phyloP scores from a whole-genome alignment of 495 filamentous ascomycete genomes.

The Poronia punctata region DNA sequence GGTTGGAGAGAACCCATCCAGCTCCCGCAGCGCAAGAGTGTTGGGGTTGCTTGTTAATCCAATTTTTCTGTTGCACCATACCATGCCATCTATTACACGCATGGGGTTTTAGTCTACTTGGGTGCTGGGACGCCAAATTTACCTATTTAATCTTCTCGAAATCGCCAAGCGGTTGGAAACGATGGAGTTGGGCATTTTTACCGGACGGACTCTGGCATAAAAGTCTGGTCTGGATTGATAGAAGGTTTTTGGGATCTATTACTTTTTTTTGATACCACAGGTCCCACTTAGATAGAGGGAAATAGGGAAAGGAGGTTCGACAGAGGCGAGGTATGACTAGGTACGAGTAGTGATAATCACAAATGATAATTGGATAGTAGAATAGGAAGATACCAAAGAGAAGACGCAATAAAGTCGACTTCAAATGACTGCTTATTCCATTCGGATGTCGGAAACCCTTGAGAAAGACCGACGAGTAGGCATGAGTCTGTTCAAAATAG shows the following conservation, averaged over 20 bases:
- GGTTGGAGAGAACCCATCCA: slow-evolving; percentile 19
- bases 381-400: too few species aligned
- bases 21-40: slow-evolving; percentile 31
- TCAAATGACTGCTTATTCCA: too few species aligned
- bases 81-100: too few species aligned
- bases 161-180: slow-evolving; percentile 7
- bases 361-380: too few species aligned
- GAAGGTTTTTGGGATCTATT: background rate
- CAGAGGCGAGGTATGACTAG: too few species aligned
- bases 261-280: slow-evolving; percentile 9
- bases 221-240: slow-evolving; percentile 8
- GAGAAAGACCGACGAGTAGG: too few species aligned
- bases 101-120: slow-evolving; percentile 16
- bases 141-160: slow-evolving; percentile 8
- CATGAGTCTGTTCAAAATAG: too few species aligned
- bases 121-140: slow-evolving; percentile 18
- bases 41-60: slow-evolving; percentile 40
- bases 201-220: slow-evolving; percentile 13
- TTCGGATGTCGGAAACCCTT: too few species aligned
- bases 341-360: too few species aligned
- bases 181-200: slow-evolving; percentile 8
- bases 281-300: slow-evolving; percentile 7
- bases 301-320: too few species aligned
- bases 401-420: too few species aligned
- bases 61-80: too few species aligned